Evolutionary conservation across 1,139 yeast genomes (phyloP), one percentile per base, ranked within the genome.

Genomic region (Protomyces gravidus): DNA sequence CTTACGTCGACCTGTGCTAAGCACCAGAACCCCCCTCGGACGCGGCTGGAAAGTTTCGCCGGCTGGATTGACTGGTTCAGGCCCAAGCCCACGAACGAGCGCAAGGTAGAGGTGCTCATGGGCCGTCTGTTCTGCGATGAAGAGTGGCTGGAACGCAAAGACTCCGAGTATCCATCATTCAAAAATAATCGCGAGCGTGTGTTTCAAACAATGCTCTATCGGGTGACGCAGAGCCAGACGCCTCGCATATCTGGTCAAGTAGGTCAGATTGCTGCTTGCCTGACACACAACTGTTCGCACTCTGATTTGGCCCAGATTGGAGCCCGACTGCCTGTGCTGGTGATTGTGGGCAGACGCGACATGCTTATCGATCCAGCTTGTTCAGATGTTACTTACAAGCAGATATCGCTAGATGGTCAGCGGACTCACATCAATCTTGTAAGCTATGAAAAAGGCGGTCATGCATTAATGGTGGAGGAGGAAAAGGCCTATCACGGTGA

Each of bases 11-110:
- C 59, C 15, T 55, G 59, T 25, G 59, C 59, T 2, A 55, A 55
- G 32, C 59, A 48, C 19, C 53, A 48, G n/a, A 48, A 55, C 26
- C 59, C 59, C n/a, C 53, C 53, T n/a, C 48, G 53, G 3, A 55
- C 59, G 6, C 50, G 59, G 25, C 25, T 45, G 5, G 59, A 55
- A 28, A 49, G 53, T 25, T 42, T 50, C 3, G 19, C 25, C 40
- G 40, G 40, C 17, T 55, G 59, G 59, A 23, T 55, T 45, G 42
- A 48, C 45, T 48, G 48, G 40, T 42, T 55, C 33, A 11, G 53
- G 11, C 59, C 59, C 11, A 55, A 55, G 53, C 26, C 32, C 6
- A 30, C 48, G 7, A 15, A 47, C 28, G 27, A 25, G 17, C 30
- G 47, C 40, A 48, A 55, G 26, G 53, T 32, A 23, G 45, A 40